Evolutionary conservation across 495 filamentous ascomycete species (phyloP).

Genomic region (Talaromyces thailandensis): DNA sequence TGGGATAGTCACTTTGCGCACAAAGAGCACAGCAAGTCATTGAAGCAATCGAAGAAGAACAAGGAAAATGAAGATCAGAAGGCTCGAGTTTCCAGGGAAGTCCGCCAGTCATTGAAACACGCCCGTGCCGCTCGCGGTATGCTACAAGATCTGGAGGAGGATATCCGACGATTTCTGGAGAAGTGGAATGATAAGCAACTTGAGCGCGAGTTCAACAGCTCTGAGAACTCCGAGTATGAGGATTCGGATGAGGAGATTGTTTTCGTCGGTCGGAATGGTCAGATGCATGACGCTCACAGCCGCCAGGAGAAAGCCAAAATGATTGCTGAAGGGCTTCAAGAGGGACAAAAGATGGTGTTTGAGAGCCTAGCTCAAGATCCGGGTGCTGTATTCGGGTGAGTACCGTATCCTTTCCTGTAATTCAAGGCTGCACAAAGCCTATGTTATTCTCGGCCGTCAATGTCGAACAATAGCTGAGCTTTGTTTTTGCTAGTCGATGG

Average conservation of each 20-base stretch:
- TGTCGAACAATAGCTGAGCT: background rate
- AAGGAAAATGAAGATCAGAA: constrained; percentile 26
- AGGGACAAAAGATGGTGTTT: constrained; percentile 68
- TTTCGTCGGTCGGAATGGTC: constrained; percentile 73
- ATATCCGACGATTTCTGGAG: constrained; percentile 51
- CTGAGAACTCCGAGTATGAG: constrained; percentile 43
- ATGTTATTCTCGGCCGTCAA: background rate
- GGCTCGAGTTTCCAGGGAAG: constrained; percentile 37
- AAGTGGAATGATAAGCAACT: constrained; percentile 45
- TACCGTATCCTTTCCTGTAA: constrained; percentile 13
- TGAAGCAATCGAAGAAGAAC: constrained; percentile 26
- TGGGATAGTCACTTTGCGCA: constrained; percentile 67
- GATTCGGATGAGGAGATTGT: constrained; percentile 84
- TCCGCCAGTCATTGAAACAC: constrained; percentile 57
- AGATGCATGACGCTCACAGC: constrained; percentile 54
- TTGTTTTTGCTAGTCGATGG: constrained; percentile 57
- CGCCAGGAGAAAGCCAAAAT: constrained; percentile 22
- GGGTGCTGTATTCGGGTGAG: constrained; percentile 74
- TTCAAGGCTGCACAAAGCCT: background rate
- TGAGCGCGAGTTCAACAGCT: constrained; percentile 33
- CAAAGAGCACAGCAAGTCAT: constrained; percentile 28
- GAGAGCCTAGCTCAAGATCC: constrained; percentile 65
- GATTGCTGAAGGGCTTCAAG: constrained; percentile 33
- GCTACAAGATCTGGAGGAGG: constrained; percentile 56
- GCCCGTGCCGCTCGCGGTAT: constrained; percentile 58